These are phyloP conservation scores for Suillus luteus DNA, from an alignment of 768 basidiomycete genomes.

Conservation along the genomic window DNA sequence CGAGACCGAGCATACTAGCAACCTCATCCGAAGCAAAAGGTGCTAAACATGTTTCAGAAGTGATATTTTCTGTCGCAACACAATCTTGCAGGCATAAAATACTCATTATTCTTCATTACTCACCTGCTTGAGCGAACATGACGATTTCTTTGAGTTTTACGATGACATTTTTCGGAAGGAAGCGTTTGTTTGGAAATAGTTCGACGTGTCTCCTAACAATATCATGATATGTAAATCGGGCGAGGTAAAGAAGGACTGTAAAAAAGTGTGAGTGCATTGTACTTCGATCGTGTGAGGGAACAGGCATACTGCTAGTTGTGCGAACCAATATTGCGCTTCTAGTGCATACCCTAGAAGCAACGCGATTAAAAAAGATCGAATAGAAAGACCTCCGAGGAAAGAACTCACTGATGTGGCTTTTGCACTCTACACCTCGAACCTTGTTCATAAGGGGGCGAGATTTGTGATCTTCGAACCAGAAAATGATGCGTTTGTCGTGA, in stretches of 20 bases:
- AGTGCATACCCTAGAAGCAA: not conserved
- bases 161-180: constrained; percentile 16
- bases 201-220: constrained; percentile 8
- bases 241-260: not conserved
- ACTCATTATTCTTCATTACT: not conserved
- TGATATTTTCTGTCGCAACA: not conserved
- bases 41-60: constrained; percentile 13
- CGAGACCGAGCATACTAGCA: constrained; percentile 4
- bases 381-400: not conserved
- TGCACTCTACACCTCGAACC: not conserved
- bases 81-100: not conserved
- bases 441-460: not conserved
- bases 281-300: not conserved
- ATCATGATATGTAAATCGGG: not conserved
- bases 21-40: constrained; percentile 11
- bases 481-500: not conserved
- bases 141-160: constrained; percentile 12
- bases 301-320: not conserved
- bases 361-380: not conserved
- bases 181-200: constrained; percentile 19
- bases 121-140: constrained; percentile 11
- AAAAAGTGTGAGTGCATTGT: not conserved
- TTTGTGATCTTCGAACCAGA: not conserved
- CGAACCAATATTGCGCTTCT: not conserved
- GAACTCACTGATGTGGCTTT: not conserved